Conservation (phyloP, 2,329 filamentous ascomycete species). For the Beauveria scarabaeidicola region DNA sequence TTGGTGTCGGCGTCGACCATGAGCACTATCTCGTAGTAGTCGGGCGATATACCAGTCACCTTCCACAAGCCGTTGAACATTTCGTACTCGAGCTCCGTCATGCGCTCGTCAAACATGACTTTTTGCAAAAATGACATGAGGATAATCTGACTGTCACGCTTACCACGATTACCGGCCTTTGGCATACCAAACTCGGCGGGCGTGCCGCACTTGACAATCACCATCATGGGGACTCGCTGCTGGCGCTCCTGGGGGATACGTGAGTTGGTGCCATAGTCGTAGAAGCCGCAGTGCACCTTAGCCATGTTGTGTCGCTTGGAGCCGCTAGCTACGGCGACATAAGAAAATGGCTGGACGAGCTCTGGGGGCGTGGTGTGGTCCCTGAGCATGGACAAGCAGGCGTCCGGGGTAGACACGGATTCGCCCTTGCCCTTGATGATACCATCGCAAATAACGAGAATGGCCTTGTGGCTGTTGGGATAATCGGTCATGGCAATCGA, state of each 20-base stretch:
- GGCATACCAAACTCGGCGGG: constrained; percentile 71
- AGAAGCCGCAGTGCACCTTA: constrained; percentile 96
- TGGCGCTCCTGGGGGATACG: constrained; percentile 77
- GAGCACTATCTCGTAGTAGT: constrained; percentile 95
- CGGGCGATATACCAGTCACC: constrained; percentile 93
- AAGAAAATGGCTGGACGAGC: constrained; percentile 84
- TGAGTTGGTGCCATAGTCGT: constrained; percentile 83
- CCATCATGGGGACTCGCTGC: constrained; percentile 95
- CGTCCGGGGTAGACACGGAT: constrained; percentile 76
- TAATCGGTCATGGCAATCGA: constrained; percentile 97
- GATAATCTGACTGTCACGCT: constrained; percentile 98
- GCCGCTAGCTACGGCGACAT: constrained; percentile 91
- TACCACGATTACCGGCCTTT: constrained; percentile 95
- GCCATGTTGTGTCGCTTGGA: constrained; percentile 99
- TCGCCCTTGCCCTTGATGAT: constrained; percentile 96
- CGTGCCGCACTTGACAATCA: constrained; percentile 91
- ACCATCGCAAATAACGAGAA: constrained; percentile 93
- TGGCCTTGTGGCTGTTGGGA: constrained; percentile 96
- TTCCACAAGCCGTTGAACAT: constrained; percentile 99
- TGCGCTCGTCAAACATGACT: constrained; percentile 99
- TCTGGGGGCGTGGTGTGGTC: constrained; percentile 73
- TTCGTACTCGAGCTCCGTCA: constrained; percentile 98
- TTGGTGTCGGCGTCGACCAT: constrained; percentile 99
- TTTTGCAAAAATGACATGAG: constrained; percentile 99
- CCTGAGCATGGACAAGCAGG: constrained; percentile 87